Evolutionary conservation across 2,329 filamentous ascomycete species (phyloP).

Genomic region (Thermoascus crustaceus): DNA sequence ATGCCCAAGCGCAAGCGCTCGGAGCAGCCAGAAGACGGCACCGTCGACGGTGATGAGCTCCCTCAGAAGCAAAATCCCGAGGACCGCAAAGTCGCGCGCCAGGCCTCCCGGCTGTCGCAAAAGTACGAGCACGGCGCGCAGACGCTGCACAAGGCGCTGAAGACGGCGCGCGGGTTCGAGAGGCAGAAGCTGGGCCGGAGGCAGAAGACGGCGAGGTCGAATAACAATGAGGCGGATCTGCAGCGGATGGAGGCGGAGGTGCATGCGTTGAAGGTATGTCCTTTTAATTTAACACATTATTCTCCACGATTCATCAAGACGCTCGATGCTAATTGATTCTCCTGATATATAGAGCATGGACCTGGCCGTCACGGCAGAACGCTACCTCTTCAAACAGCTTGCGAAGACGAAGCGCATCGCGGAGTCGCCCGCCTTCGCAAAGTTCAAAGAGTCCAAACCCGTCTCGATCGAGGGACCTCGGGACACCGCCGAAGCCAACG

Average conservation of each 20-base stretch:
- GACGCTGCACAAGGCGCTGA: constrained; percentile 45
- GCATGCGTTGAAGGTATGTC: constrained; percentile 46
- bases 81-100: constrained; percentile 24
- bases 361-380: constrained; percentile 40
- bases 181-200: constrained; percentile 55
- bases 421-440: constrained; percentile 41
- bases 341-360: constrained; percentile 40
- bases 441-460: constrained; percentile 31
- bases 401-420: constrained; percentile 50
- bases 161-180: constrained; percentile 53
- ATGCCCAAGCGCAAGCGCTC: constrained; percentile 37
- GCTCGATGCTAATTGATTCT: constrained; percentile 1
- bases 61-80: too few species aligned
- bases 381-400: constrained; percentile 50
- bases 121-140: constrained; percentile 45
- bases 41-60: constrained; percentile 7
- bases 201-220: constrained; percentile 45
- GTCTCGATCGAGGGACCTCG: constrained; percentile 28
- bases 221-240: constrained; percentile 33
- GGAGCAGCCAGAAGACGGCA: constrained; percentile 21
- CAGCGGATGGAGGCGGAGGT: constrained; percentile 48
- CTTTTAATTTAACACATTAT: background rate
- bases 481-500: constrained; percentile 46
- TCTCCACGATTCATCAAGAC: background rate
- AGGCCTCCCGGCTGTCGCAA: constrained; percentile 33